Conservation (phyloP, 2,329 filamentous ascomycete genomes). For the Dactylellina sp. region DNA sequence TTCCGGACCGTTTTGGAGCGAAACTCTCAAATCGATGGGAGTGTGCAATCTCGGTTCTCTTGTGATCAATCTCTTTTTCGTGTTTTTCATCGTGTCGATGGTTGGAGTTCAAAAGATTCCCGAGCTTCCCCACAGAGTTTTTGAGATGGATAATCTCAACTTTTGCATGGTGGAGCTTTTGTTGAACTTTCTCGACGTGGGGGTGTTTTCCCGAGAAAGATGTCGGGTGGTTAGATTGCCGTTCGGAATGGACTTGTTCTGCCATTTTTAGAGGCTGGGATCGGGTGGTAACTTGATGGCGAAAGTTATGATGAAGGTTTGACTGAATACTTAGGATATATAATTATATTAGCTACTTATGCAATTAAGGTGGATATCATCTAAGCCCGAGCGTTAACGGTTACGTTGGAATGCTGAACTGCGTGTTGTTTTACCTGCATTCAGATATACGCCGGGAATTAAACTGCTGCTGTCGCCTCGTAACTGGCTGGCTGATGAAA, state of each 20-base stretch:
- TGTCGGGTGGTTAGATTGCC: conserved; percentile 16
- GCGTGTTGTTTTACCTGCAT: neutral
- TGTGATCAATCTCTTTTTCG: conserved; percentile 83
- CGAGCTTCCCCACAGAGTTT: conserved; percentile 73
- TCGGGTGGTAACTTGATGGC: neutral
- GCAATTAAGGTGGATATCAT: too few species aligned
- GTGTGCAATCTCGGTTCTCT: conserved; percentile 77
- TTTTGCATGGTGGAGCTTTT: conserved; percentile 66
- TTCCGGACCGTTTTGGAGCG: conserved; percentile 85
- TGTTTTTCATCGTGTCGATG: conserved; percentile 95
- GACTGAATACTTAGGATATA: neutral
- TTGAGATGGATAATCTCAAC: conserved; percentile 71
- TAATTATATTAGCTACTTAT: too few species aligned
- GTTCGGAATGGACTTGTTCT: conserved; percentile 25
- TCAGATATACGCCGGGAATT: too few species aligned
- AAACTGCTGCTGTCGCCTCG: too few species aligned
- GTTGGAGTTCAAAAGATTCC: conserved; percentile 80
- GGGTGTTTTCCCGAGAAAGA: conserved; percentile 37
- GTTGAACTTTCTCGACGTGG: conserved; percentile 49
- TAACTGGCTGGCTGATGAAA: conserved; percentile 7
- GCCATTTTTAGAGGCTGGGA: too few species aligned
- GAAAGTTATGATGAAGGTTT: neutral
- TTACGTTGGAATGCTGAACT: neutral
- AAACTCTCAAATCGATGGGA: conserved; percentile 88
- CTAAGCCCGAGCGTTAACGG: too few species aligned